These are phyloP conservation scores for Penicillium palitans DNA, from an alignment of 2,329 filamentous ascomycete genomes.

Conservation along the genomic window DNA sequence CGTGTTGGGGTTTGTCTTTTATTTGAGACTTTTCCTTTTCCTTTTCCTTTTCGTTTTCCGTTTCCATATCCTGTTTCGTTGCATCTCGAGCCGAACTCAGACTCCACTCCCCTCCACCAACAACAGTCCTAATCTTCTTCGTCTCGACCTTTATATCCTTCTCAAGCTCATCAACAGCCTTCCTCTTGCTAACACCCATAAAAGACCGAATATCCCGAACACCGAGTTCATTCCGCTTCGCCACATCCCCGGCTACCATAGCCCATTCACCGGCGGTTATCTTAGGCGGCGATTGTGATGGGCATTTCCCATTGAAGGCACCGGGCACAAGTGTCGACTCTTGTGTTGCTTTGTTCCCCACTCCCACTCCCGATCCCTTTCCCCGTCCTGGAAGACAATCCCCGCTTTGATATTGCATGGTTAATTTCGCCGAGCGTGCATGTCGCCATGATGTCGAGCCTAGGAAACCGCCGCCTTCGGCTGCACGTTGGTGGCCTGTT, in stretches of 20 bases:
- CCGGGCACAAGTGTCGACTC: neutral
- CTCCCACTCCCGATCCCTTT: neutral
- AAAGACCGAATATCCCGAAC: conserved; percentile 49
- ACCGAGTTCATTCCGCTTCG: conserved; percentile 28
- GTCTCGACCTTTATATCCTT: conserved; percentile 13
- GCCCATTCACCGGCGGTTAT: conserved; percentile 51
- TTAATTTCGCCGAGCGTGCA: conserved; percentile 67
- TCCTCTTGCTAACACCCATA: conserved; percentile 49
- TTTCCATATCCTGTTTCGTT: conserved; percentile 11
- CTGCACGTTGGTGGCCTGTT: conserved; percentile 76
- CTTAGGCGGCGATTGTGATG: neutral
- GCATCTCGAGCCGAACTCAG: neutral
- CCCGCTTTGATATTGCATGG: conserved; percentile 65
- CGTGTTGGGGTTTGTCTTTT: neutral
- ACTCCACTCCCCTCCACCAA: neutral
- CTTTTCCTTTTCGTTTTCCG: neutral
- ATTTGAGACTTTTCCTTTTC: neutral
- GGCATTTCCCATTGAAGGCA: conserved; percentile 20
- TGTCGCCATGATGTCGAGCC: conserved; percentile 69
- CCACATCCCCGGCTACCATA: conserved; percentile 39
- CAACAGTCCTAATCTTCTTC: conserved; percentile 4
- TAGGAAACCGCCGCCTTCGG: conserved; percentile 66
- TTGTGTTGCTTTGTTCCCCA: neutral
- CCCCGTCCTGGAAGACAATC: conserved; percentile 48
- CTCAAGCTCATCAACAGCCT: conserved; percentile 34